Conservation (phyloP, 2,329 filamentous ascomycete genomes). For the Orbilia ellipsospora region DNA sequence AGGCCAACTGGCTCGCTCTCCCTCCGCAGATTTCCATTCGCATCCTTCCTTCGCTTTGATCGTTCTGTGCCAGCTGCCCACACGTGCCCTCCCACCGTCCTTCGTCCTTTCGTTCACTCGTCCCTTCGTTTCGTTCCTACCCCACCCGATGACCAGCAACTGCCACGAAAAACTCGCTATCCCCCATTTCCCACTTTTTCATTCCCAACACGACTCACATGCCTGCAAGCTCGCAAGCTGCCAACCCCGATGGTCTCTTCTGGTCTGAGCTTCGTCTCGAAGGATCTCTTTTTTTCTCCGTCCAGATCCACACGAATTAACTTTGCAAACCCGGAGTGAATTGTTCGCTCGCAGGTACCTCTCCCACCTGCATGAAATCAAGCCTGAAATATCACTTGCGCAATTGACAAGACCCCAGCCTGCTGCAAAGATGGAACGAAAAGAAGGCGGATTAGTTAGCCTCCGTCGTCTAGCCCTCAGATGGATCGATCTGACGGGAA, state of each 20-base stretch:
- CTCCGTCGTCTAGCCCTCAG: too few relatives aligned
- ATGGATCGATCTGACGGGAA: too few relatives aligned
- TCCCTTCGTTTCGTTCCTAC: slow-evolving; percentile 19
- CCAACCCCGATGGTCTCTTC: not conserved
- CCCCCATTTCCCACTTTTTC: not conserved
- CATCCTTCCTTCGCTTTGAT: not conserved
- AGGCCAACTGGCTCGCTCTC: slow-evolving; percentile 21
- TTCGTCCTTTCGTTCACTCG: not conserved
- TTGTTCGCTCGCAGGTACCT: too few relatives aligned
- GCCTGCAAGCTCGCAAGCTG: slow-evolving; percentile 2
- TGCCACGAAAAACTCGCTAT: not conserved
- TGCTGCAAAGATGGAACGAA: not conserved
- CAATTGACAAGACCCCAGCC: too few relatives aligned
- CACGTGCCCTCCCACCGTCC: not conserved
- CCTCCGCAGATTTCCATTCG: not conserved
- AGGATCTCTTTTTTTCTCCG: not conserved
- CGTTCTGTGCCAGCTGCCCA: not conserved
- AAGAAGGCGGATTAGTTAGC: not conserved
- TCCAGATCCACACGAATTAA: not conserved
- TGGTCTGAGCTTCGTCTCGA: slow-evolving; percentile 11
- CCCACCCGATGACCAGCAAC: slow-evolving; percentile 24
- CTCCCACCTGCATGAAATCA: too few relatives aligned
- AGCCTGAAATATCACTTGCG: too few relatives aligned
- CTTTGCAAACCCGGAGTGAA: too few relatives aligned
- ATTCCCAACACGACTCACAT: slow-evolving; percentile 13